Base-by-base conservation (phyloP, 495 filamentous ascomycete genomes). In the Baudoinia panamericana region DNA sequence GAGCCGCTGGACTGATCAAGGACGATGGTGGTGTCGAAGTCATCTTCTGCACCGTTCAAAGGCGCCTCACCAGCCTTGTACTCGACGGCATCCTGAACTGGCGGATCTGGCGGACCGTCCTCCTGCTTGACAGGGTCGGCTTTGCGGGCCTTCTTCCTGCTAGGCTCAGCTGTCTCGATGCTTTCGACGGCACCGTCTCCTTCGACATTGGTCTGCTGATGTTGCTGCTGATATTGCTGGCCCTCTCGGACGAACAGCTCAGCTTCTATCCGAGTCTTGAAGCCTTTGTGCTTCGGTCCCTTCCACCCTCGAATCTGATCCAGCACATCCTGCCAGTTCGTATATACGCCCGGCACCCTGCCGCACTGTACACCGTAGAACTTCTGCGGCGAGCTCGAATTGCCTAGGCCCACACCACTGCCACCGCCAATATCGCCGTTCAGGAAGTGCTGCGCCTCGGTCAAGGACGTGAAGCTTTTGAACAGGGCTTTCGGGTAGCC, bases 281-380 rank as follows among this genome's bases (percentile, higher is more conserved):
- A 97, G 37, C 72, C 80, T 59, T 80, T 81, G 54, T 81, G 83
- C 49, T 85, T 85, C 13, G 85, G 83, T 12, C 74, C 73, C 43
- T 76, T 77, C 56, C 74, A 79, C 4, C 83, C 84, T 5, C 64
- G 72, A 23, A 94, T 84, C 41, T 90, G 81, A 39, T 76, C 65
- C 46, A 82, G 71, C 2, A 80, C 84, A 18, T 69, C 69, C n/a
- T 67, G 56, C 87, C 87, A 97, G 40, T 87, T 76, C 4, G 78
- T 81, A 59, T 94, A 97, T 2, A 97, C 78, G 4, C 90, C 88
- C 0, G 87, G 82, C n/a, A 68, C 63, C 41, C 73, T 70, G 30
- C 90, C 90, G 41, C 72, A 69, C 29, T 78, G 84, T n/a, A 97
- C 79, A 6, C 72, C 90, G 52, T 97, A 97, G 56, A 75, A 96